Evolutionary conservation across 129 eudicot genomes (phyloP).

Genomic region (Tagetes erecta): DNA sequence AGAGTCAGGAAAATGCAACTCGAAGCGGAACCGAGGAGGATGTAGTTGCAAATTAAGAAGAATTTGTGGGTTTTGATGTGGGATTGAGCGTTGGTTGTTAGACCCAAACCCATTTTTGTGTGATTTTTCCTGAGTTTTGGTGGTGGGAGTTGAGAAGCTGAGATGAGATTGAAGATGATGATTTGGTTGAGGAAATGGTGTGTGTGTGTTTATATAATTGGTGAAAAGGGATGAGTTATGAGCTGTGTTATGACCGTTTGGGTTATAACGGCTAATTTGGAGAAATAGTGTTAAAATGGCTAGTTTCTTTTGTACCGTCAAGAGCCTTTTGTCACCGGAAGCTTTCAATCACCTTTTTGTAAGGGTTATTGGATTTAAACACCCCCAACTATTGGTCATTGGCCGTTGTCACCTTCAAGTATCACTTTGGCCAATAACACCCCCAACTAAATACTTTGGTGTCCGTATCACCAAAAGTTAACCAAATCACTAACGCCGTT

Average conservation of each 20-base stretch:
- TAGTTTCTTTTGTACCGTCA: neutral
- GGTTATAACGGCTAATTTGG: neutral
- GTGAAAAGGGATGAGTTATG: neutral
- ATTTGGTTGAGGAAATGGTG: neutral
- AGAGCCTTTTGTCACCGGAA: no score
- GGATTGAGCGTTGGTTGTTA: neutral
- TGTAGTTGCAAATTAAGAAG: slow-evolving; percentile 58
- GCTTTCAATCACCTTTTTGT: no score
- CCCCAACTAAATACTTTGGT: no score
- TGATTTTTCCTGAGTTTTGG: neutral
- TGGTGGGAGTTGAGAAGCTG: neutral
- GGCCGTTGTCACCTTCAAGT: no score
- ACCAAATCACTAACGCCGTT: no score
- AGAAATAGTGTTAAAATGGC: neutral
- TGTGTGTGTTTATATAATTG: neutral
- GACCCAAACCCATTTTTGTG: neutral
- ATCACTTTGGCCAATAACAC: no score
- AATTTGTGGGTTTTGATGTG: slow-evolving; percentile 46
- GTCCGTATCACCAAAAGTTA: no score
- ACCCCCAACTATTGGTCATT: no score
- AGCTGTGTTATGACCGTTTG: neutral
- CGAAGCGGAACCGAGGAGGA: slow-evolving; percentile 66
- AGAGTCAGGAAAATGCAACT: slow-evolving; percentile 87
- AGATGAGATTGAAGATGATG: neutral
- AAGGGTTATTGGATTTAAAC: no score